These are phyloP conservation scores for Fusarium foetens DNA, from an alignment of 2,329 filamentous ascomycete species.

Conservation along the genomic window DNA sequence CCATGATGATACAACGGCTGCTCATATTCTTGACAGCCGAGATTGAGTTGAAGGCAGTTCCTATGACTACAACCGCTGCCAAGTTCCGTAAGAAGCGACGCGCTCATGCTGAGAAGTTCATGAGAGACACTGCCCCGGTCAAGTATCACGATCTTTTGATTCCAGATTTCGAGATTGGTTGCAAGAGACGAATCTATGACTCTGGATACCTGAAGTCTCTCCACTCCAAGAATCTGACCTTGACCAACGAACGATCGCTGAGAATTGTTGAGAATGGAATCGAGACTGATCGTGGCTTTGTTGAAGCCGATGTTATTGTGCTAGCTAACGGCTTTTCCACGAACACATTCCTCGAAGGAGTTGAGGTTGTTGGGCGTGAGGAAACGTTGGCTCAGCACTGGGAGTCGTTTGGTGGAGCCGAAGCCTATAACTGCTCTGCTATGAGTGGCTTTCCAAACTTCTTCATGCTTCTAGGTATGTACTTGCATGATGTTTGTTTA, in stretches of 20 bases:
- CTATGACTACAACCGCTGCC: background rate
- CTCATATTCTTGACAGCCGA: background rate
- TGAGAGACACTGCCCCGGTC: background rate
- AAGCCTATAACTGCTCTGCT: background rate
- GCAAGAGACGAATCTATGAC: background rate
- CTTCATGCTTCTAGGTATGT: background rate
- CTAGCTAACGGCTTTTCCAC: background rate
- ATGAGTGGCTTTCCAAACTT: background rate
- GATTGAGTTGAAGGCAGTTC: background rate
- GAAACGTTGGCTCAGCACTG: background rate
- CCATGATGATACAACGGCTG: background rate
- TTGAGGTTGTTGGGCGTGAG: background rate
- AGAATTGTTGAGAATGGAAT: background rate
- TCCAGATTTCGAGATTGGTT: background rate
- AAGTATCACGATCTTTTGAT: conserved; percentile 1
- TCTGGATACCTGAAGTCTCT: background rate
- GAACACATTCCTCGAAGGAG: background rate
- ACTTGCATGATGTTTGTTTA: fast-evolving
- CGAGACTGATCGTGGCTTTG: background rate
- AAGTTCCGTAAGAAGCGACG: background rate
- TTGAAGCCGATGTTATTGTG: background rate
- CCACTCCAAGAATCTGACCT: background rate
- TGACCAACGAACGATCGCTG: background rate
- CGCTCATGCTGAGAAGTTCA: background rate
- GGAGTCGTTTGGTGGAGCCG: background rate